Percentiles rank a stretch among this genome's conserved stretches.
These are phyloP conservation scores for Rhodotorula diobovata DNA, from an alignment of 768 basidiomycete species.

Conservation along the genomic window DNA sequence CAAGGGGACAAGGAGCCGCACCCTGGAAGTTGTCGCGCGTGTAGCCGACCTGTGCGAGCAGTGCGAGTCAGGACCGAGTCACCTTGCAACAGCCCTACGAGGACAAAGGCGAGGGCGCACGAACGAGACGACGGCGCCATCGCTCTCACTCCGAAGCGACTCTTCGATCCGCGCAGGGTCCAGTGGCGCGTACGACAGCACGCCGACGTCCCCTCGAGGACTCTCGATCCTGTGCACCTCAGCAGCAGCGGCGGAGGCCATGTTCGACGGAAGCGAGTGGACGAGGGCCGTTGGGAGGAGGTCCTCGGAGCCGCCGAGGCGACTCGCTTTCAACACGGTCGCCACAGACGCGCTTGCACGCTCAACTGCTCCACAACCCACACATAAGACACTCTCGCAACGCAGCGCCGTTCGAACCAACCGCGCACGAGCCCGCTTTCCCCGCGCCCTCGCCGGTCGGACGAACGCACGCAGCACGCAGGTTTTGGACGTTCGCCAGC, in stretches of 20 bases:
- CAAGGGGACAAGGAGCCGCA: slow-evolving; percentile 40
- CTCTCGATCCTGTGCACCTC: slow-evolving; percentile 36
- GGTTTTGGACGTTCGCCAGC: not conserved
- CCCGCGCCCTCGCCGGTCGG: too few species aligned
- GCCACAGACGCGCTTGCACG: too few species aligned
- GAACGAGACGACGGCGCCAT: slow-evolving; percentile 71
- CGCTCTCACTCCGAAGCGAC: slow-evolving; percentile 60
- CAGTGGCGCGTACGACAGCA: slow-evolving; percentile 60
- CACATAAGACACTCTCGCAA: too few species aligned
- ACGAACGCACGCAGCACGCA: too few species aligned
- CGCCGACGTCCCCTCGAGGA: slow-evolving; percentile 54
- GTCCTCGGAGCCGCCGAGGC: too few species aligned
- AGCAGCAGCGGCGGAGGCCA: not conserved
- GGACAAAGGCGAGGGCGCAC: slow-evolving; percentile 31
- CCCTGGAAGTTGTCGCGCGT: slow-evolving; percentile 83
- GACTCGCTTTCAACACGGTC: too few species aligned
- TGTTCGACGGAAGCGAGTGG: not conserved
- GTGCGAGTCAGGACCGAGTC: not conserved
- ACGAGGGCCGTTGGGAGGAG: not conserved
- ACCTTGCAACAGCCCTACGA: rapidly evolving
- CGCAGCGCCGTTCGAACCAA: too few species aligned
- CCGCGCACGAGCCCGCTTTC: not conserved
- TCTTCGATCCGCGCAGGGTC: slow-evolving; percentile 59
- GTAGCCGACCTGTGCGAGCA: slow-evolving; percentile 56
- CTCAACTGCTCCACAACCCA: too few species aligned